Conservation (phyloP, 306 rosid genomes). For the Senna tora region DNA sequence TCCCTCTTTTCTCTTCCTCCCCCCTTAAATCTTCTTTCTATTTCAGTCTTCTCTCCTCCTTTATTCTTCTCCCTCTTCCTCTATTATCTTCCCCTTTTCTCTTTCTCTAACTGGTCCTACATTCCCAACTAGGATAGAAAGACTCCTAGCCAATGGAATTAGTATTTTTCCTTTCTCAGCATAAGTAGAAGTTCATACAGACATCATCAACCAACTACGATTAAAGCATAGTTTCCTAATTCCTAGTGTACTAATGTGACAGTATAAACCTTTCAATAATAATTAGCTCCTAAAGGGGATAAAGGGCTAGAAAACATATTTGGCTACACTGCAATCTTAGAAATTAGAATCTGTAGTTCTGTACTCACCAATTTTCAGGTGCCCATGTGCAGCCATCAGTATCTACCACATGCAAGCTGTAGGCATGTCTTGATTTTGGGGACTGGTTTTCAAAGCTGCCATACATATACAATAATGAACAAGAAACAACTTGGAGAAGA, state of each 20-base stretch:
- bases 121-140: neutral
- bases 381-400: constrained; percentile 95
- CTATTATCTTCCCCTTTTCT: no score
- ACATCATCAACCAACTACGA: neutral
- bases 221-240: constrained; percentile 3
- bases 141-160: neutral
- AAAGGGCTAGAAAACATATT: constrained; percentile 5
- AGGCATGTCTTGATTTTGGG: constrained; percentile 89
- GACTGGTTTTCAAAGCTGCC: constrained; percentile 91
- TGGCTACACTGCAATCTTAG: neutral
- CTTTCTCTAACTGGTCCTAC: no score
- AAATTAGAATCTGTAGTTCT: no score
- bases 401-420: constrained; percentile 88
- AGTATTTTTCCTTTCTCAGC: neutral
- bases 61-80: no score
- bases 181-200: neutral
- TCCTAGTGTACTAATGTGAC: constrained; percentile 6
- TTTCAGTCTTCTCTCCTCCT: no score
- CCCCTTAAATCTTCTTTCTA: no score
- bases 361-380: constrained; percentile 79
- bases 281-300: constrained; percentile 2
- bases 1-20: no score
- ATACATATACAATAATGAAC: constrained; percentile 32
- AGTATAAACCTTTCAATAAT: constrained; percentile 2
- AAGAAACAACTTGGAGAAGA: constrained; percentile 17